Evolutionary conservation across 257 asterid genomes (phyloP), one percentile per base, ranked within the genome.

Genomic region (Hygrophila difformis): DNA sequence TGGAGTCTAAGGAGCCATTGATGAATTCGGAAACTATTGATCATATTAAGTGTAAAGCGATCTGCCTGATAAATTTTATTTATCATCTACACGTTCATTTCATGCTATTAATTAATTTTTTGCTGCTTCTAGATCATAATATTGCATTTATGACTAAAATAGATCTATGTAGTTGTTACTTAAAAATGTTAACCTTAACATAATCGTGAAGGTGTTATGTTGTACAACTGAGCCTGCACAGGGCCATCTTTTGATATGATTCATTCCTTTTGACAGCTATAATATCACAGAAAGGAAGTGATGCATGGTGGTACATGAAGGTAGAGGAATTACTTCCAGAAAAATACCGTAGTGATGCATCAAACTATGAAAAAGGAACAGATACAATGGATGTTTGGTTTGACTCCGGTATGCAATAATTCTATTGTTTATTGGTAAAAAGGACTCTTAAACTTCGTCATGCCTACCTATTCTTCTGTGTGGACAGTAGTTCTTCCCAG

Each of bases 321-420:
- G 85, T 85, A 26, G 98, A 89, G 66, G 98, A 85, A 57, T 63
- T 89, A 63, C 94, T 89, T 74, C 98, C 98, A 16, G 92, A 78
- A 60, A 76, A 70, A 39, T 85, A 85, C 72, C 87, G 74, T 20
- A 64, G 51, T 43, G 81, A 82, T 68, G 93, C 96, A 60, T 66
- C 93, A 38, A 68, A 62, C 49, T 85, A 77, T 52, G 69, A 63
- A 50, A 89, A 82, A 66, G 98, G 98, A 63, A 77, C 84, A 2
- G 98, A 89, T 57, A 89, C 96, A 12, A 89, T 89, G 98, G 96
- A 89, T 75, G 98, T 89, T 44, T 89, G 98, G 98, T 89, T 89
- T 70, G 98, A 89, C 72, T 89, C 98, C 42, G 98, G 98, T 89
- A 68, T 29, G 41, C 44, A 18, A 39, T 41, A 12, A 39, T 47